These are phyloP conservation scores for Rubia occidens DNA, from an alignment of 305 asterid genomes.

Conservation along the genomic window DNA sequence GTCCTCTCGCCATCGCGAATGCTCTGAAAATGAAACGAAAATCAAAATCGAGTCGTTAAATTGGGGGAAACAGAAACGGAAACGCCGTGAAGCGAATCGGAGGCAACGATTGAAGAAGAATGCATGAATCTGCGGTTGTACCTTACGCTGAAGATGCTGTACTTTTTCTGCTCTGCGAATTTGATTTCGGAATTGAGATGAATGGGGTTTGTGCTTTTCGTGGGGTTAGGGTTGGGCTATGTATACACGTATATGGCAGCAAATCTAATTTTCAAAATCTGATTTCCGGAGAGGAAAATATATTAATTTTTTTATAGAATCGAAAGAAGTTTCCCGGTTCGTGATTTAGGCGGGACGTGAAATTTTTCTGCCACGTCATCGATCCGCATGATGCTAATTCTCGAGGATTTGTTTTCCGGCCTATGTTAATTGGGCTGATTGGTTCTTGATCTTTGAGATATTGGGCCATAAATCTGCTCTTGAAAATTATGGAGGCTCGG, in stretches of 20 bases:
- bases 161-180: not conserved
- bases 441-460: not conserved
- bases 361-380: conserved; percentile 2
- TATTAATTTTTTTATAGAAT: not conserved
- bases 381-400: not conserved
- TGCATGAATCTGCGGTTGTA: not conserved
- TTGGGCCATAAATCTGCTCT: not conserved
- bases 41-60: not conserved
- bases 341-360: conserved; percentile 17
- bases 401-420: not conserved
- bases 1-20: conserved; percentile 24
- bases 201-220: not conserved
- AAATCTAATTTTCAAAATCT: not conserved
- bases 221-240: conserved; percentile 1
- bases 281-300: not conserved
- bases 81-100: not conserved
- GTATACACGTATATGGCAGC: not conserved
- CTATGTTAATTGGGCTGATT: not conserved
- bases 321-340: not conserved
- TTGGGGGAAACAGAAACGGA: not conserved
- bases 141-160: not conserved
- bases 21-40: not conserved
- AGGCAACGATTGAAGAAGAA: not conserved
- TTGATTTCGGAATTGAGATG: not conserved
- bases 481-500: no score